Evolutionary conservation across 768 basidiomycete species (phyloP).

Genomic region (Lactarius vividus): DNA sequence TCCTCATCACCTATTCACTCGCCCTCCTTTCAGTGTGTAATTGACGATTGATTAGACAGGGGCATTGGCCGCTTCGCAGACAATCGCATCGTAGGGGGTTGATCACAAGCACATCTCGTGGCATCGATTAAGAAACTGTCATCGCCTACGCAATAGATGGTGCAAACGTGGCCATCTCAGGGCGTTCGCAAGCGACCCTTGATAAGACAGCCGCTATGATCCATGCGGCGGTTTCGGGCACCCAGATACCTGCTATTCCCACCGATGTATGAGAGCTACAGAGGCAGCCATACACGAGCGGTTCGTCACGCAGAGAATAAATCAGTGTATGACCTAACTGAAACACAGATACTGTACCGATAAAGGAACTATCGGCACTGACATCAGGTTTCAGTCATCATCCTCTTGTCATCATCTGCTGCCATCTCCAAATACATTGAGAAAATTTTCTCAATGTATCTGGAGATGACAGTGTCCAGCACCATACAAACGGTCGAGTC

Average conservation of each 20-base stretch:
- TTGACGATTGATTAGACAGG: not conserved
- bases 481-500: not conserved
- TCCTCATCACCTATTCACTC: not conserved
- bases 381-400: too few species aligned
- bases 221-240: not conserved
- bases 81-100: constrained; percentile 23
- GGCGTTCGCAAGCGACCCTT: constrained; percentile 15
- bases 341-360: too few species aligned
- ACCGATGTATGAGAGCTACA: too few species aligned
- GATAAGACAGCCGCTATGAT: constrained; percentile 22
- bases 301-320: too few species aligned
- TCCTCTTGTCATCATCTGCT: too few species aligned
- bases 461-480: not conserved
- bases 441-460: too few species aligned
- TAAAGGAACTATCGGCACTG: too few species aligned
- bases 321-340: too few species aligned
- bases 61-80: not conserved
- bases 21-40: not conserved
- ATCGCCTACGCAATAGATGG: constrained; percentile 20
- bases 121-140: constrained; percentile 22
- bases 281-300: too few species aligned
- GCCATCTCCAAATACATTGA: too few species aligned
- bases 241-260: not conserved
- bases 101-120: constrained; percentile 25
- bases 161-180: constrained; percentile 18